Evolutionary conservation across 768 basidiomycete genomes (phyloP), one percentile per base, ranked within the genome.

Genomic region (Pisolithus marmoratus): DNA sequence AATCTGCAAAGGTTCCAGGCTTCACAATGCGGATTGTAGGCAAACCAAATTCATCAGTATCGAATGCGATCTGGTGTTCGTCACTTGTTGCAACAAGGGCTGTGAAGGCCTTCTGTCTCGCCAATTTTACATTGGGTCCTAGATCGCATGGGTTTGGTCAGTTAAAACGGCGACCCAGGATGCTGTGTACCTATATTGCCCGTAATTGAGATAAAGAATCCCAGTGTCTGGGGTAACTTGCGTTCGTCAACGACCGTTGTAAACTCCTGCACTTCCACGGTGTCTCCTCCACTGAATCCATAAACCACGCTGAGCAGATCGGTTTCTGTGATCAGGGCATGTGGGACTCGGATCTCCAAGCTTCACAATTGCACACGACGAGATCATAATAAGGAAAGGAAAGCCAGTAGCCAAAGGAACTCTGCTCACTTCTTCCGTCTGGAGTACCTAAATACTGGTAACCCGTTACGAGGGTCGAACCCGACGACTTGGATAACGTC

Each of bases 241-340:
- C 54, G 55, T 14, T 54, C 27, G 15, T 66, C 63, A 8, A 58
- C 5, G 23, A 58, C 26, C 1, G 54, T 37, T 15, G 60, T 54
- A 2, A 64, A 60, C 6, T 62, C 55, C 1, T 55, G 54, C 1
- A 62, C 57, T 23, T 17, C 48, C 0, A 29, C 15, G 17, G 5
- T 34, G 14, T 53, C 54, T 1, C 56, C 42, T 4, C 47, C 54
- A 37, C 14, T 48, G 1, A 52, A 14, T 1, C 17, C n/a, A 1
- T 23, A 29, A 27, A 60, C 36, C 2, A 51, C 54, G 38, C 48
- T 23, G 0, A 56, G 17, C 4, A 66, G 51, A 0, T 58, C 54
- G 22, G 34, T 26, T 8, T 57, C 64, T 19, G 42, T 52, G 47
- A 63, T 63, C 41, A 63, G 42, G 5, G 29, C 54, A 9, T 62